A percentile compares a stretch with the other conserved stretches of the same genome.
Evolutionary conservation across 257 asterid genomes (phyloP).

Genomic region (Nicotiana paniculata): DNA sequence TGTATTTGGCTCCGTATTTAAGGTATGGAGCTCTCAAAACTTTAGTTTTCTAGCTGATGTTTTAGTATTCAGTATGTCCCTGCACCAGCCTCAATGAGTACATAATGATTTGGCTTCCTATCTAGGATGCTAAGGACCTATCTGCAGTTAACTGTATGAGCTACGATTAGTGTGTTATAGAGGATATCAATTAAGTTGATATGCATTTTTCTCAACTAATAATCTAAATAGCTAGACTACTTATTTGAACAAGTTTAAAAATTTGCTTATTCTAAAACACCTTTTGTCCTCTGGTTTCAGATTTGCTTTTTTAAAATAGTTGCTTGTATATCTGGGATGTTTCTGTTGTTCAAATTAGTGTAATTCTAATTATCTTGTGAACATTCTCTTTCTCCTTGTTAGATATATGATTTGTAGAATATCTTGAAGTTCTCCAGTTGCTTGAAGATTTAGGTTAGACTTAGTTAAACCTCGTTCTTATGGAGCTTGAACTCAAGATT

Average conservation of each 20-base stretch:
- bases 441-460: not conserved
- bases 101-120: not conserved
- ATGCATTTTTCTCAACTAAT: not conserved
- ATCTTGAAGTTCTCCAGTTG: not conserved
- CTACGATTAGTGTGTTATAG: not conserved
- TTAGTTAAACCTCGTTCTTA: not conserved
- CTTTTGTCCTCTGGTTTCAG: not conserved
- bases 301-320: not conserved
- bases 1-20: constrained; percentile 88
- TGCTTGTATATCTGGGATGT: not conserved
- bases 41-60: not conserved
- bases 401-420: not conserved
- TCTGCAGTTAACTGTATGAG: not conserved
- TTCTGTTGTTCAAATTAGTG: not conserved
- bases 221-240: not conserved
- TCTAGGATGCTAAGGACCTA: not conserved
- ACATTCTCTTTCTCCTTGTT: not conserved
- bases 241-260: not conserved
- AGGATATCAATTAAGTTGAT: not conserved
- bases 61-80: not conserved
- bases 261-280: not conserved
- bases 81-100: not conserved
- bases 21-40: constrained; percentile 38
- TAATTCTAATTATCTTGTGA: not conserved
- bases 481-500: not conserved